Evolutionary conservation across 768 basidiomycete species (phyloP), one percentile per base, ranked within the genome.

Genomic region (Scleroderma bovista): DNA sequence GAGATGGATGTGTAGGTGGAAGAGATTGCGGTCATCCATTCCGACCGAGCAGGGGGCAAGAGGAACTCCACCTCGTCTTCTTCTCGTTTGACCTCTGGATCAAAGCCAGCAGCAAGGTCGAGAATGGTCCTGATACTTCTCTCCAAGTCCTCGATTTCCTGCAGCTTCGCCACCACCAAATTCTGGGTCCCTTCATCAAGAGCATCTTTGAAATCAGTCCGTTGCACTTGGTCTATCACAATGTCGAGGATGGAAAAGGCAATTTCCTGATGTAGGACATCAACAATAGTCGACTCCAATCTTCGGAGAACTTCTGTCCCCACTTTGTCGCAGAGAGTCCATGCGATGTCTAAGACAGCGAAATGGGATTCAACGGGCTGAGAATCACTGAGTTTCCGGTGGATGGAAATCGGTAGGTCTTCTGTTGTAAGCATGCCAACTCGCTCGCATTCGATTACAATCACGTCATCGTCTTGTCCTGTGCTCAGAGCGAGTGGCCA

Each of bases 201-300:
- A 22, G 66, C 70, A 48, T 81, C 77, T 55, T 69, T 70, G 57
- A 87, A 76, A 38, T 75, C 70, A 47, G 74, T 60, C 33, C 76
- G 74, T 32, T 69, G 71, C 1, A 79, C 78, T 61, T 84, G 79
- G 60, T 88, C 86, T 48, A 77, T 75, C 16, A 90, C 65, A 43
- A 92, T 82, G 52, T 93, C 89, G 8, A 78, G 75, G 52, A 86
- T 84, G 2, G 86, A 80, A 65, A 88, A 90, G 0, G 84, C 84
- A 29, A 81, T 79, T 59, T 91, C 88, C 63, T 91, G 88, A 48
- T 81, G 85, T 47, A 86, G 66, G 48, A 87, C 74, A 53, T 85
- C 83, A 31, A 77, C 64, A 15, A 86, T 66, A 46, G 78, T 73
- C 48, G 63, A 72, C 60, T 91, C 87, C 53, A 88, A 59, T 32